These are phyloP conservation scores for Chimonanthus praecox DNA, from an alignment of 164 flowering plant genomes.

Conservation along the genomic window DNA sequence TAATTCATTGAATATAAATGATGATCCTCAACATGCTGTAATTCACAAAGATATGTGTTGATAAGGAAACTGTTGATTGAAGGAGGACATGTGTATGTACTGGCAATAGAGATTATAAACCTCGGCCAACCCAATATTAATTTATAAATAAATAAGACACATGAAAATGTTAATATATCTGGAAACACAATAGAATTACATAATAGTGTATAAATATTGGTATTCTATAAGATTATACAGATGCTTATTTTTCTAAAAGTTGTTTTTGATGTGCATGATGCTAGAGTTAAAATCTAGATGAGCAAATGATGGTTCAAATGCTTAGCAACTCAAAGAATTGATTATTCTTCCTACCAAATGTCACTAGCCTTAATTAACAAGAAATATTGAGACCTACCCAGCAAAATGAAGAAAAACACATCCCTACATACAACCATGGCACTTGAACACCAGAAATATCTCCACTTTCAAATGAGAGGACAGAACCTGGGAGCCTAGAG, in stretches of 20 bases:
- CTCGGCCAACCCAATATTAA: neutral
- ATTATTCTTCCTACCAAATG: neutral
- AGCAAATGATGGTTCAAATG: neutral
- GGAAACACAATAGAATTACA: neutral
- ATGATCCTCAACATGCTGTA: conserved; percentile 98
- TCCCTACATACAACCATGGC: conserved; percentile 72
- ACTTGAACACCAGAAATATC: conserved; percentile 34
- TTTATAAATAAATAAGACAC: too few relatives aligned
- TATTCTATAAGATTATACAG: too few relatives aligned
- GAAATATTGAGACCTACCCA: conserved; percentile 24
- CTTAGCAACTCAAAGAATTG: neutral
- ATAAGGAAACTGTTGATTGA: neutral
- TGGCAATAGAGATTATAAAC: neutral
- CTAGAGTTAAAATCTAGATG: neutral
- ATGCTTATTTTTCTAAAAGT: neutral
- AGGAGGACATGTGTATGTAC: too few relatives aligned
- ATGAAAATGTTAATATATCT: too few relatives aligned
- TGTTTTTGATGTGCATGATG: neutral
- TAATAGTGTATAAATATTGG: too few relatives aligned
- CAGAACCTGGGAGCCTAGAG: conserved; percentile 60
- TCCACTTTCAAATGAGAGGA: conserved; percentile 61
- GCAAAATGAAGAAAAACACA: conserved; percentile 77
- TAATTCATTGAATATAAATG: conserved; percentile 92
- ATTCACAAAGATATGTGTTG: conserved; percentile 10
- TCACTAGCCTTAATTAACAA: neutral